Conservation (phyloP, 2,329 filamentous ascomycete species). For the Trichoderma polysporum region DNA sequence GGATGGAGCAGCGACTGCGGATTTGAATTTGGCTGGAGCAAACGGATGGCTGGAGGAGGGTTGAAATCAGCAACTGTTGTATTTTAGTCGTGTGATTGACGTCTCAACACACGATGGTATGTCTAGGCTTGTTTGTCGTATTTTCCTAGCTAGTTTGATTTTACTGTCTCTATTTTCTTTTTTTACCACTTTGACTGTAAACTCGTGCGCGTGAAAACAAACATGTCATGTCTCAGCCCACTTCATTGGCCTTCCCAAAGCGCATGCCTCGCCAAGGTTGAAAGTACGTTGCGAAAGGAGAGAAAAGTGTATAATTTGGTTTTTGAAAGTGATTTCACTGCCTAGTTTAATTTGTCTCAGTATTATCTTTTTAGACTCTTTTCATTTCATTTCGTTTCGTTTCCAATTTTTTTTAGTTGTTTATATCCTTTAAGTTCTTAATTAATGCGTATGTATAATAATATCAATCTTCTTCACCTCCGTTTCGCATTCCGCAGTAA, state of each 20-base stretch:
- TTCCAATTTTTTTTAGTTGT: constrained; percentile 10
- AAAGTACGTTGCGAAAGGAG: not conserved
- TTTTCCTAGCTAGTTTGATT: constrained; percentile 42
- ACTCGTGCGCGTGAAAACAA: not conserved
- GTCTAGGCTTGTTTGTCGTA: constrained; percentile 36
- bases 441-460: not conserved
- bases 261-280: not conserved
- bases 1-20: constrained; percentile 35
- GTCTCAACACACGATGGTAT: constrained; percentile 34
- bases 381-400: not conserved
- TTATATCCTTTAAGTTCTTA: constrained; percentile 9
- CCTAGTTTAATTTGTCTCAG: not conserved
- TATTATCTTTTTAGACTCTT: not conserved
- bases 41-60: constrained; percentile 31
- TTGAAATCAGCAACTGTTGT: constrained; percentile 39
- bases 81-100: constrained; percentile 40
- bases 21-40: constrained; percentile 37
- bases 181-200: not conserved
- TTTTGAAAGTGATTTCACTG: not conserved
- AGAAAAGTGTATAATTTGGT: not conserved
- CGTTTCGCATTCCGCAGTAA: constrained; percentile 74
- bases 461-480: constrained; percentile 36
- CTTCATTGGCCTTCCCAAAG: too few species aligned
- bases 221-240: too few species aligned
- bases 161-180: constrained; percentile 31